Evolutionary conservation across 352 stramenopile genomes (phyloP).

Genomic region (Phytophthora pistaciae): DNA sequence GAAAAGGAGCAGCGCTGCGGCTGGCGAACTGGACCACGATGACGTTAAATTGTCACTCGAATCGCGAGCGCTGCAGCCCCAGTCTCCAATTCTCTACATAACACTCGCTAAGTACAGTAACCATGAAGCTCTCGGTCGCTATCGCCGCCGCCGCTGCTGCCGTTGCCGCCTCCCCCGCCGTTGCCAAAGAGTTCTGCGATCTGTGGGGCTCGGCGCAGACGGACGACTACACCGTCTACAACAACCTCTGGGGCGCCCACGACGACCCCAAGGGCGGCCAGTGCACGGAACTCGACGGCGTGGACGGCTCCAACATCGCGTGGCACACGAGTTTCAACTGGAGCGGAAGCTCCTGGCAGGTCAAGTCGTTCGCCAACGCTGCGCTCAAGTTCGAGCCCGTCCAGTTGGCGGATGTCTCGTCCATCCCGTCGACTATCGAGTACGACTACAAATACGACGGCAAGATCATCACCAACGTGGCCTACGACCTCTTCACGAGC

Average conservation of each 20-base stretch:
- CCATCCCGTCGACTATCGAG: conserved; percentile 42
- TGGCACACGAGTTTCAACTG: conserved; percentile 51
- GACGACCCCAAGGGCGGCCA: conserved; percentile 38
- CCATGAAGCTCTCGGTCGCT: conserved; percentile 22
- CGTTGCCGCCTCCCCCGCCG: conserved; percentile 5
- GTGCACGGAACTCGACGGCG: conserved; percentile 46
- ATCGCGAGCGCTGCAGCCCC: neutral
- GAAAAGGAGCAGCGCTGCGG: conserved; percentile 14
- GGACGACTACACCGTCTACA: conserved; percentile 50
- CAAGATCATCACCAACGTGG: conserved; percentile 46
- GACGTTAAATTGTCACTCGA: neutral
- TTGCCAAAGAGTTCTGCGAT: conserved; percentile 30
- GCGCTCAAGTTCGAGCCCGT: conserved; percentile 42
- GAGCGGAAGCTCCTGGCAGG: conserved; percentile 29
- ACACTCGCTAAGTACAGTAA: neutral
- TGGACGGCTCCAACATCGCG: conserved; percentile 32
- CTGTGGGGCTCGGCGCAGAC: conserved; percentile 32
- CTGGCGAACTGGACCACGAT: neutral
- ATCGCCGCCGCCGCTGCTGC: conserved; percentile 11
- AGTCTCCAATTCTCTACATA: conserved; percentile 12
- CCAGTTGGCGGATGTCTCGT: conserved; percentile 35
- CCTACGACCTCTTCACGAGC: conserved; percentile 46
- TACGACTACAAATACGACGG: conserved; percentile 45
- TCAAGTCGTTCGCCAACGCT: conserved; percentile 54
- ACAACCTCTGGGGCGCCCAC: conserved; percentile 44